Base-by-base conservation (phyloP, 1,284 basidiomycete genomes). In the Trichosporon sp. region DNA sequence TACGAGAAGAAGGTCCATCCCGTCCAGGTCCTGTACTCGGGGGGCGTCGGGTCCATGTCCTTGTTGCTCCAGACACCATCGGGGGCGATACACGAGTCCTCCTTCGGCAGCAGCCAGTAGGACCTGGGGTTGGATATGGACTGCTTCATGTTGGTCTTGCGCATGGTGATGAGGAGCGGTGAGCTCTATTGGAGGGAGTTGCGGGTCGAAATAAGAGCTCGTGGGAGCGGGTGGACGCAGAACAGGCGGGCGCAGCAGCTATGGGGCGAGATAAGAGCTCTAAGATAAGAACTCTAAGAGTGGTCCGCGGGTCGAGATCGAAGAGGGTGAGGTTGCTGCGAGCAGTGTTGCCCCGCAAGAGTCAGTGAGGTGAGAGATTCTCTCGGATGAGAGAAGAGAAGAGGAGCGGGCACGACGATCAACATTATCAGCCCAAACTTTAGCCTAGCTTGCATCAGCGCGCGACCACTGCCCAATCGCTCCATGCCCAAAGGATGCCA, bases 31-130 rank as follows among this genome's bases (percentile, higher is more conserved):
- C 80, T 71, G 61, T 79, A 70, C 35, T 79, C 77, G 16, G 61
- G 32, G 16, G 80, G 79, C 6, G 75, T 70, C 0, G 81, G 80
- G 71, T 82, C 81, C 75, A 79, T 78, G 71, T 82, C 80, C 71
- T 79, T 78, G 75, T 81, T 81, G 43, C 69, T 76, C 79, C 79
- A 80, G 14, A 80, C 74, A 48, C 78, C 67, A 2, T 79, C 78
- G n/a, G 80, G 79, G 3, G 80, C 80, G 61, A 81, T 78, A 69
- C 76, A 77, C 61, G 76, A 77, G 10, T 79, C 78, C 73, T 80
- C 78, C 73, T 78, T 79, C 38, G 80, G 80, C 63, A 81, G 70
- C 19, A 76, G 74, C 79, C 79, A 80, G 68, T 67, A 65, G 10
- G 59, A 37, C 59, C 26, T 26, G 26, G 26, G 26, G 26, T 37